Base-by-base conservation (phyloP, 2,329 filamentous ascomycete genomes). In the Seiridium unicorne region DNA sequence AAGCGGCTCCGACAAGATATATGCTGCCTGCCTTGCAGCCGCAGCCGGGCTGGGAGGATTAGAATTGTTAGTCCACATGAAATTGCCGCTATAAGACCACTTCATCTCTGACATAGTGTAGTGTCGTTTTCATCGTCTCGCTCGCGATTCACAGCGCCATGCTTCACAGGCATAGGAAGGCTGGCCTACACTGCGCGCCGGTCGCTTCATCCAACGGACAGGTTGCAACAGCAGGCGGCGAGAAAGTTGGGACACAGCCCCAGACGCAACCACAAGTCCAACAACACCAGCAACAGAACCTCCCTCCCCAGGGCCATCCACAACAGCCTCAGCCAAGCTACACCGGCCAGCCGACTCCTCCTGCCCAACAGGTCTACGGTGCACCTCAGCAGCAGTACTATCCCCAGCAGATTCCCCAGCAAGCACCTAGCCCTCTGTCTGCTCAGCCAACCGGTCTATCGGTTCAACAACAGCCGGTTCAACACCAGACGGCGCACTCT, bases 151-250 rank as follows among this genome's bases (percentile, higher is more conserved):
- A 79, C 66, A 66, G 73, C 61, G 67, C 81, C 6, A 72, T 73
- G 60, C 69, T 81, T 10, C 71, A 77, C 65, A 74, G 76, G 11
- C 80, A 83, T 63, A 79, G 80, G 60, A 70, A 70, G 47, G 73
- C 73, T 8, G 79, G 79, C 18, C 72, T 79, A 5, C 78, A 76
- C 65, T 73, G 68, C 65, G 72, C 64, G 61, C 74, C 77, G 6
- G 54, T 66, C 36, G 13, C 13, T 63, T 70, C 66, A 64, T 65
- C 59, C 18, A 31, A 58, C 5, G 54, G 46, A 18, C 42, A 38
- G n/a, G 55, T 62, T 5, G 36, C 44, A 5, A 57, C 59, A 5
- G 60, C 64, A 59, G 61, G 62, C 11, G 48, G 13, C 31, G 60
- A 63, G 34, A 34, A 9, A 58, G 64, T 57, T n/a, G 66, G 47